Evolutionary conservation across 2,329 filamentous ascomycete genomes (phyloP).

Genomic region (Exophiala viscosa): DNA sequence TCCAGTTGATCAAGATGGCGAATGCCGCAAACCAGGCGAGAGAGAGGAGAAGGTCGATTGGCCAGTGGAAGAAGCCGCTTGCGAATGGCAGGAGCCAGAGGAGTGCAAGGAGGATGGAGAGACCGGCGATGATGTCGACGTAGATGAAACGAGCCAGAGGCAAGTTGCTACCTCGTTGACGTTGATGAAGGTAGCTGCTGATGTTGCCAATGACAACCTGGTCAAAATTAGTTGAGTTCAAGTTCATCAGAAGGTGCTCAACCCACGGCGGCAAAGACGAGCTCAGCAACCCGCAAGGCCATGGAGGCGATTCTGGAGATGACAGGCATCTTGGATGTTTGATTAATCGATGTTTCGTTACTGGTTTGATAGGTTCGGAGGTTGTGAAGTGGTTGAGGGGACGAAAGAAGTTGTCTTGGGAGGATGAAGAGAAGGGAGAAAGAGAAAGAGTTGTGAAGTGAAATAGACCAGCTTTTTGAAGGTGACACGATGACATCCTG

Average conservation of each 20-base stretch:
- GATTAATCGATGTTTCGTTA: neutral
- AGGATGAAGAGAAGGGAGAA: neutral
- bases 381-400: neutral
- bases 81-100: slow-evolving; percentile 71
- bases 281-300: slow-evolving; percentile 58
- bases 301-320: slow-evolving; percentile 55
- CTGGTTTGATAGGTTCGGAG: neutral
- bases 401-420: neutral
- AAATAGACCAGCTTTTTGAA: neutral
- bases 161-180: slow-evolving; percentile 39
- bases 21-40: slow-evolving; percentile 68
- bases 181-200: slow-evolving; percentile 59
- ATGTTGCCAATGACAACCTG: slow-evolving; percentile 64
- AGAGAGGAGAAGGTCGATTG: slow-evolving; percentile 65
- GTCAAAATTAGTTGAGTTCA: slow-evolving; percentile 17
- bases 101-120: slow-evolving; percentile 64
- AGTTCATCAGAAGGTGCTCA: neutral
- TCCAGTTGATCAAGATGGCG: slow-evolving; percentile 60
- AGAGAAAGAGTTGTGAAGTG: neutral
- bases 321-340: slow-evolving; percentile 23
- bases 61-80: slow-evolving; percentile 65
- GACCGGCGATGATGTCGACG: slow-evolving; percentile 65
- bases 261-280: slow-evolving; percentile 66
- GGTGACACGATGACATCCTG: neutral
- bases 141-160: slow-evolving; percentile 67